These are phyloP conservation scores for Kurtzmaniella quercitrusa DNA, from an alignment of 1,139 yeast genomes.

Conservation along the genomic window DNA sequence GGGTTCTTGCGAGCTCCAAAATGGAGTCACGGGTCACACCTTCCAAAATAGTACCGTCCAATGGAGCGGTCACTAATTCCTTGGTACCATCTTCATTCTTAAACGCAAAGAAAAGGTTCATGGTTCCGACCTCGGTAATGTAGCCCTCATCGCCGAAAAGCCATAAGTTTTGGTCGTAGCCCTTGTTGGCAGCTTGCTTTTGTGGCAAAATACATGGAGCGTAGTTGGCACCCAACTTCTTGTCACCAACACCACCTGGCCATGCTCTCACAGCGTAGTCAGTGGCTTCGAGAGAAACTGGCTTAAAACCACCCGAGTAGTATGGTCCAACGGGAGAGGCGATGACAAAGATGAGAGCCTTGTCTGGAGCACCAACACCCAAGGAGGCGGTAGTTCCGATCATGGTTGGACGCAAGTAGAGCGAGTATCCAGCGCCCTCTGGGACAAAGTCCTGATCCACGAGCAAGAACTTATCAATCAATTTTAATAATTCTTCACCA, in stretches of 20 bases:
- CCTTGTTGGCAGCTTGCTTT: conserved; percentile 78
- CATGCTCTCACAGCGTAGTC: conserved; percentile 95
- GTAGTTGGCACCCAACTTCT: conserved; percentile 94
- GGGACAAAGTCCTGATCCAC: conserved; percentile 80
- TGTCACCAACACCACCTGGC: conserved; percentile 98
- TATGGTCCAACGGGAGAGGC: conserved; percentile 96
- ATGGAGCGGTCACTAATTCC: conserved; percentile 93
- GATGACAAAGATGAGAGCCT: conserved; percentile 78
- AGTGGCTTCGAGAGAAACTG: conserved; percentile 89
- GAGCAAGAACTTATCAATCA: conserved; percentile 69
- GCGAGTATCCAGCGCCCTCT: conserved; percentile 77
- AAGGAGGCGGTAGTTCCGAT: conserved; percentile 86
- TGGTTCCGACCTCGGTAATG: conserved; percentile 95
- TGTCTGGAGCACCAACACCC: conserved; percentile 79
- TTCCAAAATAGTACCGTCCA: conserved; percentile 94
- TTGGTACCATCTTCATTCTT: conserved; percentile 71
- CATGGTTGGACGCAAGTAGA: conserved; percentile 90
- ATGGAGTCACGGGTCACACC: conserved; percentile 96
- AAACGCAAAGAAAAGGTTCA: conserved; percentile 90
- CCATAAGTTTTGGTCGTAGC: conserved; percentile 96
- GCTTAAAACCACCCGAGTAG: conserved; percentile 87
- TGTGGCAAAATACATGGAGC: conserved; percentile 94
- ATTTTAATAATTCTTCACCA: conserved; percentile 66
- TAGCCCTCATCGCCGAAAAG: conserved; percentile 85
- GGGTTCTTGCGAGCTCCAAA: conserved; percentile 68